Base-by-base conservation (phyloP, 768 basidiomycete species). In the Naematelia encephala region DNA sequence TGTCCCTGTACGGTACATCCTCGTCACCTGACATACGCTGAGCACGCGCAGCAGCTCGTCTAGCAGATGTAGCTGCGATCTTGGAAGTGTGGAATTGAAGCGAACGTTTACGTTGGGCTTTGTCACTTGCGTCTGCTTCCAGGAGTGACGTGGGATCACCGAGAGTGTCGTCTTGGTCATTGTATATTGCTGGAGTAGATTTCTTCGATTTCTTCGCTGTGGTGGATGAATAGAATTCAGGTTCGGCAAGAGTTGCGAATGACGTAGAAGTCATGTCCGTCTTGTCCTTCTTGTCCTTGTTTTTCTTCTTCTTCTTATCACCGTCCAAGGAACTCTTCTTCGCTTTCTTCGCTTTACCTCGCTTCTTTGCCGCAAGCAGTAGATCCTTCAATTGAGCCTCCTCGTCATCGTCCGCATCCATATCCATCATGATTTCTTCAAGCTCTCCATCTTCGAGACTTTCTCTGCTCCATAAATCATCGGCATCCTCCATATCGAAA, bases 51-150 rank as follows among this genome's bases (percentile, higher is more conserved):
- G 84, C 84, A 56, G 85, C 84, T 54, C 93, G 83, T 60, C 88
- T 82, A 11, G 87, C 85, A 54, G 85, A 83, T 4, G 90, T 84
- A 57, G 86, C 86, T 72, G 90, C 90, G 68, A 99, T 93, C 73
- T 87, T 89, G 54, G 89, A 84, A 3, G 91, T 91, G 78, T 98
- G 90, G 85, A 98, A 99, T 30, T 88, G 86, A 28, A 98, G 82
- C 5, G 89, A 84, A 64, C 87, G 88, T 66, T 85, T 87, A 56
- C 87, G 85, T 2, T 88, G 86, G 19, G 80, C 83, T 75, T 96
- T 96, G 80, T 97, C 94, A 4, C 82, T 82, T 21, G 86, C 83
- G 65, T 97, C 94, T 10, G 84, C 84, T 29, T 82, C 78, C 57
- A 83, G 82, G 16, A 98, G 82, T 14, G 82, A 75, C 0, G 83